phyloP scores from a whole-genome alignment of 108 stramenopile species.

The Aurantiochytrium sp. region DNA sequence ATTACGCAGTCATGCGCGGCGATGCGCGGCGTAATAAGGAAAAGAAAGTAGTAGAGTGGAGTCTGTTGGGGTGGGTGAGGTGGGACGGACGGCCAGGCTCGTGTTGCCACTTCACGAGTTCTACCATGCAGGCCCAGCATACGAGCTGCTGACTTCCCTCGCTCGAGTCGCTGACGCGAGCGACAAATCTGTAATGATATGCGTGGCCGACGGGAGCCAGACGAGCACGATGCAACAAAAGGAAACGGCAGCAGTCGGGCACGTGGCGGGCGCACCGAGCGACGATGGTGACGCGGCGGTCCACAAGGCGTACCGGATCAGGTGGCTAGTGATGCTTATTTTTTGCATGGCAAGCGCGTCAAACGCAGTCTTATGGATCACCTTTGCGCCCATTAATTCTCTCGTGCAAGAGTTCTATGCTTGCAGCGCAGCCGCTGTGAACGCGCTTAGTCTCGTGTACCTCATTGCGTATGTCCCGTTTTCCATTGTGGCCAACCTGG shows the following conservation, averaged over 20 bases:
- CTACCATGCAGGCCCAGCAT: too few relatives aligned
- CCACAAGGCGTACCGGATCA: neutral
- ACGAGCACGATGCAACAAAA: too few relatives aligned
- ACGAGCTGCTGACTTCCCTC: too few relatives aligned
- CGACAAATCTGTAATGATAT: too few relatives aligned
- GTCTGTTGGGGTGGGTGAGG: too few relatives aligned
- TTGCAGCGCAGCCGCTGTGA: neutral
- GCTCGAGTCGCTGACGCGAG: too few relatives aligned
- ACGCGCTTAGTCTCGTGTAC: constrained; percentile 24
- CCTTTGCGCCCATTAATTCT: constrained; percentile 31
- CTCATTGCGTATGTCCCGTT: constrained; percentile 26
- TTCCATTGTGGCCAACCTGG: neutral
- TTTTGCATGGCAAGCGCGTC: constrained; percentile 8
- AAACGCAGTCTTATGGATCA: constrained; percentile 39
- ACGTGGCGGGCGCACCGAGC: neutral
- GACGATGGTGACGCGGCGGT: neutral
- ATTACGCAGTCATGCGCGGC: too few relatives aligned
- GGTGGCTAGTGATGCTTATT: constrained; percentile 23
- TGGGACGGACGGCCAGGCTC: too few relatives aligned
- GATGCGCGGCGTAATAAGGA: too few relatives aligned
- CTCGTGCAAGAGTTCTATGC: neutral
- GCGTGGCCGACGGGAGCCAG: too few relatives aligned
- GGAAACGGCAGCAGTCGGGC: neutral
- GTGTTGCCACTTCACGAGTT: too few relatives aligned
- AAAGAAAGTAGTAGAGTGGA: too few relatives aligned